Conservation (phyloP, 257 asterid species). For the Solanum paucissectum region DNA sequence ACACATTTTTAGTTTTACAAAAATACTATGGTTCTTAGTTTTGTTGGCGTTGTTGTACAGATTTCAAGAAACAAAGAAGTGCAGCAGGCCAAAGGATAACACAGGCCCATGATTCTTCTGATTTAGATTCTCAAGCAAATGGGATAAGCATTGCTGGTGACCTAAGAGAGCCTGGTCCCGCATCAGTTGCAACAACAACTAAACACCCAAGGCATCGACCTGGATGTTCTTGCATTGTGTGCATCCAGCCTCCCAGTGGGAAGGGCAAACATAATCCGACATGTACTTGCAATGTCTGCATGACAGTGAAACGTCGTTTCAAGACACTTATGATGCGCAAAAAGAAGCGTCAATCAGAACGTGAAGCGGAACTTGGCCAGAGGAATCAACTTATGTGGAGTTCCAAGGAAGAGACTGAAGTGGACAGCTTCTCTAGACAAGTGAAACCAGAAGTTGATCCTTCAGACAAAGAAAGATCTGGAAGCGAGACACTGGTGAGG, state of each 20-base stretch:
- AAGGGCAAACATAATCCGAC: constrained; percentile 97
- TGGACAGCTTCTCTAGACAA: constrained; percentile 30
- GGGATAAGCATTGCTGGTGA: constrained; percentile 28
- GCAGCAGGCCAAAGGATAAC: constrained; percentile 28
- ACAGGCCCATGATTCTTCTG: constrained; percentile 30
- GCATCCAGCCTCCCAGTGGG: constrained; percentile 99
- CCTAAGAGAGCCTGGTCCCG: constrained; percentile 28
- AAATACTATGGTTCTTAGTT: background rate
- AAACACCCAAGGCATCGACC: constrained; percentile 94
- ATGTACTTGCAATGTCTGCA: constrained; percentile 89
- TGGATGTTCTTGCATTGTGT: constrained; percentile 96
- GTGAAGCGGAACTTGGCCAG: constrained; percentile 77
- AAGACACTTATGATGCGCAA: constrained; percentile 97
- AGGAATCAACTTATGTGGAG: constrained; percentile 36
- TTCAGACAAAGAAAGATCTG: constrained; percentile 23
- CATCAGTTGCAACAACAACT: constrained; percentile 68
- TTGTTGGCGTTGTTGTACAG: constrained; percentile 18
- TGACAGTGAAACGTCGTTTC: constrained; percentile 91
- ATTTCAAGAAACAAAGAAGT: constrained; percentile 41
- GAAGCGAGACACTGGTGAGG: constrained; percentile 20
- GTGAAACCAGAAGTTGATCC: constrained; percentile 14
- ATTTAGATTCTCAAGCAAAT: constrained; percentile 27
- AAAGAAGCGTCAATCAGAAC: constrained; percentile 88
- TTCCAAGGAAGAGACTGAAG: constrained; percentile 64
- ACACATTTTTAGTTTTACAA: background rate